Base-by-base conservation (phyloP, 139 green algal species). In the Spirogloea muscicola region DNA sequence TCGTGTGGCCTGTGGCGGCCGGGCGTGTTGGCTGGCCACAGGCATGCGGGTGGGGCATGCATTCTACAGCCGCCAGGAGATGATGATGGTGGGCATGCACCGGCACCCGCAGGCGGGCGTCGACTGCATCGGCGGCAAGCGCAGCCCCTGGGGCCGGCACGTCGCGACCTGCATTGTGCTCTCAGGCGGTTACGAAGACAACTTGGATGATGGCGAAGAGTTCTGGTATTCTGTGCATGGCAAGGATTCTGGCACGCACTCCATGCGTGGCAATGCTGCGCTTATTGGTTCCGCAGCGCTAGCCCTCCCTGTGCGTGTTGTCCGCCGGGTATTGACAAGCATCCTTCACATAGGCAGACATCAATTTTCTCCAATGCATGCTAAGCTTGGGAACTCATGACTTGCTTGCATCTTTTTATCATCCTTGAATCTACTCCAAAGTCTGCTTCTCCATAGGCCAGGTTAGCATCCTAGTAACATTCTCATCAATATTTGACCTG, bases 201-300 rank as follows among this genome's bases (percentile, higher is more conserved):
- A 79, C 33, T 42, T 37, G 38, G 71, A 79, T 37, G 3, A 79
- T 27, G 71, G 44, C 5, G 71, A 79, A 6, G n/a, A 38, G 36
- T 41, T 79, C 18, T n/a, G 72, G 27, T 79, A 79, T 29, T 80
- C 71, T 33, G 71, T 65, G 65, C 62, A 79, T 29, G 71, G 71
- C 13, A n/a, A n/a, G n/a, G n/a, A n/a, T 27, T 13, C 13, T 52
- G 44, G 44, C 13, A 27, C 13, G 16, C 44, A 52, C 16, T 16
- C 44, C 16, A n/a, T n/a, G 40, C 16, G 42, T 18, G 76, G 76
- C 10, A 83, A 83, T 27, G 27, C 69, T 2, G 76, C 49, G 0
- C 57, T 83, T 31, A 52, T 41, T n/a, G 52, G 64, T 49, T 66
- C 27, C 60, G 39, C n/a, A n/a, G 61, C 84, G 59, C n/a, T 64